Evolutionary conservation across 2,329 filamentous ascomycete genomes (phyloP).

Genomic region (Nemania diffusa): DNA sequence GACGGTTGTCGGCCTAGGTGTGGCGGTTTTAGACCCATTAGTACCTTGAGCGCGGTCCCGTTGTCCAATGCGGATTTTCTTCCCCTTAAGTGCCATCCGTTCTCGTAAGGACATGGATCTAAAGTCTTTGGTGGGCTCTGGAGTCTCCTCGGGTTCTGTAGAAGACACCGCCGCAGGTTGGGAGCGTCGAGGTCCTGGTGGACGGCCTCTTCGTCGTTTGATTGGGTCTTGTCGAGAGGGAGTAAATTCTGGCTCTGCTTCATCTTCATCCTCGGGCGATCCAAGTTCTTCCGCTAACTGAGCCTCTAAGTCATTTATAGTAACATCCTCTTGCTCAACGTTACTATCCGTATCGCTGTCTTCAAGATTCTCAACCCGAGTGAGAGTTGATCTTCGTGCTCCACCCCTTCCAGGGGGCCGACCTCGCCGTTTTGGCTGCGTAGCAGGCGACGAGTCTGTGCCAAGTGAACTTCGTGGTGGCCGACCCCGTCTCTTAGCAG

Average conservation of each 20-base stretch:
- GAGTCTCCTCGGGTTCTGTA: constrained; percentile 26
- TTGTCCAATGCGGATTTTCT: constrained; percentile 62
- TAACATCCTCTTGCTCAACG: constrained; percentile 36
- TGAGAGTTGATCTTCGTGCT: constrained; percentile 46
- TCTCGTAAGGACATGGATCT: constrained; percentile 66
- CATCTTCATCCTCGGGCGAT: constrained; percentile 25
- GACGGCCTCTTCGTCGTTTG: constrained; percentile 52
- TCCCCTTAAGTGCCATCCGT: constrained; percentile 65
- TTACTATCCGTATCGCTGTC: constrained; percentile 36
- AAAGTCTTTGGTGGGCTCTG: constrained; percentile 38
- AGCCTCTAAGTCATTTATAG: constrained; percentile 50
- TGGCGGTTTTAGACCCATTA: constrained; percentile 17
- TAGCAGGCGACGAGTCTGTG: constrained; percentile 26
- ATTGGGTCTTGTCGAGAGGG: constrained; percentile 32
- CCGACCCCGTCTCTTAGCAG: constrained; percentile 46
- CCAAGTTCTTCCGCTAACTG: constrained; percentile 50
- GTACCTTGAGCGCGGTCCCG: constrained; percentile 25
- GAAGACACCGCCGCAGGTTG: constrained; percentile 27
- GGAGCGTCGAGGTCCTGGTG: constrained; percentile 41
- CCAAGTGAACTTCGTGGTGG: constrained; percentile 45
- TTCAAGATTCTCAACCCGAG: constrained; percentile 35
- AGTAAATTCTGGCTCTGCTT: constrained; percentile 18
- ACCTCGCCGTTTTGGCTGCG: constrained; percentile 31
- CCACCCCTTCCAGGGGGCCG: constrained; percentile 37
- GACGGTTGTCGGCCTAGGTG: constrained; percentile 27